Base-by-base conservation (phyloP, 495 filamentous ascomycete species). In the Aspergillus kassunensis region DNA sequence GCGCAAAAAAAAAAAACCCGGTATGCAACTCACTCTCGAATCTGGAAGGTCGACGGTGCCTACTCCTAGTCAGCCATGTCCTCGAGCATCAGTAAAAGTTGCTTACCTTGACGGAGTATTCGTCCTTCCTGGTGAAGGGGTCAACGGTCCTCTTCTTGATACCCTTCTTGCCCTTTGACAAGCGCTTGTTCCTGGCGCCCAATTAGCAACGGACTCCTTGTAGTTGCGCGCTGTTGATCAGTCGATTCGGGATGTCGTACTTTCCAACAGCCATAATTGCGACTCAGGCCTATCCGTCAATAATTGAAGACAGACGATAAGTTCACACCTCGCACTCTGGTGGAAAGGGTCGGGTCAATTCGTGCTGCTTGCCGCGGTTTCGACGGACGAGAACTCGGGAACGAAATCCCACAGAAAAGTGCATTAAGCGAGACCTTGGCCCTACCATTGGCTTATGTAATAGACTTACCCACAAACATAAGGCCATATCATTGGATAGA, bases 91-190 rank as follows among this genome's bases (percentile, higher is more conserved):
- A 3, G 8, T n/a, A 30, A 24, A 13, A 23, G 24, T 18, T 52
- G 60, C 78, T 66, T 71, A 91, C 89, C 89, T 97, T 97, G 73
- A 98, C 84, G 58, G 86, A 88, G 80, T 90, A 98, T 88, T 95
- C 97, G 74, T 97, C 92, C 82, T 98, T 98, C 66, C 91, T 85
- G 67, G 91, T 79, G 80, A 98, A 98, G 62, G 93, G 95, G 72
- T 98, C 93, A 69, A 90, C 85, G 51, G 88, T 85, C 77, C 89
- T 91, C 93, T 98, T 98, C 89, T 98, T 98, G 67, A 98, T 84
- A 72, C 93, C 93, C 85, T 98, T 98, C 89, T 98, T 98, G 80
- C 93, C 95, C 82, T 98, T 98, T 44, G 93, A 97, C 80, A 98
- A 84, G 75, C 93, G 88, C 90, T 98, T 97, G 83, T 98, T 98